phyloP scores from a whole-genome alignment of 257 asterid genomes.

The Solanum chilense region DNA sequence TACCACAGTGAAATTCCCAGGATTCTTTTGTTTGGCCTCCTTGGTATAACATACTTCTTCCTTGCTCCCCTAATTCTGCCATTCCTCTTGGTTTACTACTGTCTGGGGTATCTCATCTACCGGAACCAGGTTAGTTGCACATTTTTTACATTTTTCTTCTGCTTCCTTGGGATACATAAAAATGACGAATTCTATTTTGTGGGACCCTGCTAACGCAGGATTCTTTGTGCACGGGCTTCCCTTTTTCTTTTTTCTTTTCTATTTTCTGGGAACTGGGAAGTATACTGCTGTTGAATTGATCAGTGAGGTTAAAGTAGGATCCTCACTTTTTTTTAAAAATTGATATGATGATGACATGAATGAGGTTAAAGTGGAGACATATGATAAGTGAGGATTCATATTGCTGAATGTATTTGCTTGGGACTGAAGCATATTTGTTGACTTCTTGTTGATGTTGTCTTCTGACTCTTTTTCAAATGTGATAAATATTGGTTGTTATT shows the following conservation, averaged over 20 bases:
- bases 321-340: neutral
- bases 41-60: conserved; percentile 84
- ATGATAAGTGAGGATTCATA: neutral
- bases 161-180: neutral
- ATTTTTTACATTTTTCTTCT: neutral
- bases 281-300: neutral
- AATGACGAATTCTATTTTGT: neutral
- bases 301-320: neutral
- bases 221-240: neutral
- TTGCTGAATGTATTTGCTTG: neutral
- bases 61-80: conserved; percentile 93
- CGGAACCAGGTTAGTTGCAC: conserved; percentile 71
- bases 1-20: conserved; percentile 84
- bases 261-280: neutral
- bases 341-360: neutral
- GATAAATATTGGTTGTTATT: neutral
- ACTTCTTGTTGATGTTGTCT: neutral
- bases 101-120: conserved; percentile 80
- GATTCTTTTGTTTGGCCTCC: conserved; percentile 74
- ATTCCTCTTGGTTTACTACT: conserved; percentile 66
- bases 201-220: neutral
- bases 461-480: neutral
- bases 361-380: neutral
- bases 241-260: neutral
- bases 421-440: neutral